phyloP scores from a whole-genome alignment of 106 monocot species.

The Dioscorea dumetorum region DNA sequence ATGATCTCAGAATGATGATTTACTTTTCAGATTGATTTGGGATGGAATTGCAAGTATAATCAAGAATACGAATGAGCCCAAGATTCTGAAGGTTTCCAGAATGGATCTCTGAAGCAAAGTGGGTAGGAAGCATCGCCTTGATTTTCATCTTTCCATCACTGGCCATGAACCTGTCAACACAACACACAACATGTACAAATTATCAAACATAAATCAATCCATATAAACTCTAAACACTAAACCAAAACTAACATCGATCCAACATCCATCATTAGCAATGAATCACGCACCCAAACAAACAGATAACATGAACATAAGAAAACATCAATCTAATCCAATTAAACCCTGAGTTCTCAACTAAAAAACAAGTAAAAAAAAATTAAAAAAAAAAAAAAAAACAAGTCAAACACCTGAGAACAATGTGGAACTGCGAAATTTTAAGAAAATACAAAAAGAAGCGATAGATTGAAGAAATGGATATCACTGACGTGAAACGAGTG shows the following conservation, averaged over 20 bases:
- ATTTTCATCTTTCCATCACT: constrained; percentile 81
- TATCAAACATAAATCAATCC: too few species aligned
- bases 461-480: not conserved
- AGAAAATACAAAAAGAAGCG: not conserved
- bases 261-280: constrained; percentile 58
- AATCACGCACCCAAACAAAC: constrained; percentile 54
- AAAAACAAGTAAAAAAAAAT: not conserved
- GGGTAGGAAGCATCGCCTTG: constrained; percentile 81
- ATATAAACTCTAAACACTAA: too few species aligned
- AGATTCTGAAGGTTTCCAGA: constrained; percentile 86
- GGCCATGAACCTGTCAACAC: constrained; percentile 70
- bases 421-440: not conserved
- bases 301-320: too few species aligned
- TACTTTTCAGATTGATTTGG: constrained; percentile 84
- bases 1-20: not conserved
- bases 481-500: constrained; percentile 66
- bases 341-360: too few species aligned
- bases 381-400: not conserved
- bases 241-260: too few species aligned
- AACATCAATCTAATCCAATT: too few species aligned
- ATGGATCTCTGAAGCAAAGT: constrained; percentile 55
- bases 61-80: constrained; percentile 67
- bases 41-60: constrained; percentile 87
- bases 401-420: not conserved
- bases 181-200: too few species aligned